These are phyloP conservation scores for Stereocaulon alpinum DNA, from an alignment of 495 filamentous ascomycete species.

Conservation along the genomic window DNA sequence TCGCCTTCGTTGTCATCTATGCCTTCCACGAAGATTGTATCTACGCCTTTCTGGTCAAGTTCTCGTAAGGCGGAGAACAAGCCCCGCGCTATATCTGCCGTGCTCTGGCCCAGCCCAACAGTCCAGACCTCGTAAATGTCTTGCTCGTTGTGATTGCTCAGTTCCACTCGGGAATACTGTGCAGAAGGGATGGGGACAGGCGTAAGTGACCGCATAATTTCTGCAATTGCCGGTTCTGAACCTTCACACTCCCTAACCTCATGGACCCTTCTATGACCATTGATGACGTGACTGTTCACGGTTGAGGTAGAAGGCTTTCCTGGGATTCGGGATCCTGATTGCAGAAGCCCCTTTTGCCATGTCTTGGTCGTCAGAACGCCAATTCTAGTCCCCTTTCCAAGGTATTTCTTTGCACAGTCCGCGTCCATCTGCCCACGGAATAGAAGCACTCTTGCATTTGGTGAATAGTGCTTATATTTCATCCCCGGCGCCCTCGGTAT, in stretches of 20 bases:
- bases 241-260: background rate
- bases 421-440: slow-evolving; percentile 42
- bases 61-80: slow-evolving; percentile 81
- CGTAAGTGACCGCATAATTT: background rate
- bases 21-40: slow-evolving; percentile 87
- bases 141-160: background rate
- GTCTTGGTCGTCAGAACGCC: slow-evolving; percentile 28
- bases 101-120: slow-evolving; percentile 54
- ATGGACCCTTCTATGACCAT: background rate
- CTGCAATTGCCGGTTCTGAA: background rate
- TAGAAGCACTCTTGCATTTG: slow-evolving; percentile 75
- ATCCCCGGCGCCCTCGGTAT: slow-evolving; percentile 83
- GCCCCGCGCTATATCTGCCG: slow-evolving; percentile 65
- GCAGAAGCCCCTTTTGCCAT: slow-evolving; percentile 25
- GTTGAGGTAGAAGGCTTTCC: background rate
- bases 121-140: slow-evolving; percentile 10
- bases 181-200: background rate
- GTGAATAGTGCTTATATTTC: slow-evolving; percentile 98
- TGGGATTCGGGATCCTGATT: background rate
- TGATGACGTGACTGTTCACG: background rate
- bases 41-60: slow-evolving; percentile 66
- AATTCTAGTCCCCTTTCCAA: slow-evolving; percentile 15
- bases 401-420: slow-evolving; percentile 16
- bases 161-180: background rate
- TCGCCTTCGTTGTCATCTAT: slow-evolving; percentile 64